Evolutionary conservation across 1,139 yeast species (phyloP), one percentile per base, ranked within the genome.

Genomic region (Pichia sp.): DNA sequence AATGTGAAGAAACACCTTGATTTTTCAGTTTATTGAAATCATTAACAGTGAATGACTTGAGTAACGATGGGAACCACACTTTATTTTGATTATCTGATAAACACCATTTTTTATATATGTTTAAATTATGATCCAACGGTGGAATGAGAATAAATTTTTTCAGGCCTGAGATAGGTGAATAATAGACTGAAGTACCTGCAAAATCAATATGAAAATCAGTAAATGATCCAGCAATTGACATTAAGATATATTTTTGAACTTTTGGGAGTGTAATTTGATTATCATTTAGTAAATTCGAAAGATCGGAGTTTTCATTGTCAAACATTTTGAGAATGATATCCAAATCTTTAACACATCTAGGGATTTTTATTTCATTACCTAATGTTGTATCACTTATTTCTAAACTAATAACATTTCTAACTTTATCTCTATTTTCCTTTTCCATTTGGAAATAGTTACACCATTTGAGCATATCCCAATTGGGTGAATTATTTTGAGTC

Each of bases 201-300:
- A 89, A 89, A 64, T 89, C 97, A 41, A 89, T 72, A 62, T 89
- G 97, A 65, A 88, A 89, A 61, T 89, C 97, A 0, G 96, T 89
- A 61, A 79, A 89, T 1, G 94, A 81, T 50, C 82, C 80, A 39
- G 73, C 70, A 0, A 87, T 95, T 0, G 95, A 85, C 96, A 89
- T 89, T 36, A 89, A 68, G 55, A 95, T 82, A 60, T 88, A 89
- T 48, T 82, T 78, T n/a, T 89, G 78, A 1, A 89, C 95, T 57
- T 84, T 79, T 1, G 96, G 85, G 45, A 54, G 32, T 26, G 26
- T n/a, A 18, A 49, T 60, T 4, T 44, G 53, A 29, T 46, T 23
- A 3, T 48, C 35, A 4, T 30, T 23, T 11, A 53, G 32, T 26
- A 60, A 43, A 15, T 48, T 39, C 3, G 44, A 29, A 1, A 47